phyloP scores from a whole-genome alignment of 352 stramenopile species.

The Pythium rishiriense region DNA sequence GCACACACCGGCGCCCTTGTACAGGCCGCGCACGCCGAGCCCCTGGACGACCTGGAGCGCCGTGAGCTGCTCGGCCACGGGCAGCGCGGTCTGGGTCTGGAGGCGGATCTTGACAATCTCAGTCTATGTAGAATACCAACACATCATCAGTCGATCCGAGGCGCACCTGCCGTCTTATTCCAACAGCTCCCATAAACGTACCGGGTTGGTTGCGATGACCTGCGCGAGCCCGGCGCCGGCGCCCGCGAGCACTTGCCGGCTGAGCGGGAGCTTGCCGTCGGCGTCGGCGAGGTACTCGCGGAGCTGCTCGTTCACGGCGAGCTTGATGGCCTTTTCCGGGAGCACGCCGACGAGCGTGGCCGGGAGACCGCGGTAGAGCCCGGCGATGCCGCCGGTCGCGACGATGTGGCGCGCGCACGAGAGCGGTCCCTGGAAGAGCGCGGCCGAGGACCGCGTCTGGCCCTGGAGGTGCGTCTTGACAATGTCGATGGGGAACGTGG shows the following conservation, averaged over 20 bases:
- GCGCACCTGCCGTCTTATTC: too few species aligned
- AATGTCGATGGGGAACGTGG: slow-evolving; percentile 92
- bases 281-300: slow-evolving; percentile 65
- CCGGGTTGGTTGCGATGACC: slow-evolving; percentile 87
- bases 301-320: slow-evolving; percentile 91
- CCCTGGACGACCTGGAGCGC: slow-evolving; percentile 61
- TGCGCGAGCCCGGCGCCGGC: slow-evolving; percentile 79
- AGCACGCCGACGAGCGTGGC: slow-evolving; percentile 83
- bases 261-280: slow-evolving; percentile 59
- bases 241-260: slow-evolving; percentile 65
- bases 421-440: slow-evolving; percentile 61
- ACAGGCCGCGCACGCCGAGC: slow-evolving; percentile 80
- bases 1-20: slow-evolving; percentile 85
- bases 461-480: slow-evolving; percentile 93
- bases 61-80: slow-evolving; percentile 55
- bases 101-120: slow-evolving; percentile 93
- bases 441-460: slow-evolving; percentile 40
- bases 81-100: slow-evolving; percentile 82
- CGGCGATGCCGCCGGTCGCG: slow-evolving; percentile 60
- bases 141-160: slow-evolving; percentile 21
- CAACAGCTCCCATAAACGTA: slow-evolving; percentile 10
- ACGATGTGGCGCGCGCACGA: slow-evolving; percentile 76
- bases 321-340: slow-evolving; percentile 91
- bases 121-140: slow-evolving; percentile 37
- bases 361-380: slow-evolving; percentile 74